These are phyloP conservation scores for Citrullus mucosospermus DNA, from an alignment of 306 rosid species.

Conservation along the genomic window DNA sequence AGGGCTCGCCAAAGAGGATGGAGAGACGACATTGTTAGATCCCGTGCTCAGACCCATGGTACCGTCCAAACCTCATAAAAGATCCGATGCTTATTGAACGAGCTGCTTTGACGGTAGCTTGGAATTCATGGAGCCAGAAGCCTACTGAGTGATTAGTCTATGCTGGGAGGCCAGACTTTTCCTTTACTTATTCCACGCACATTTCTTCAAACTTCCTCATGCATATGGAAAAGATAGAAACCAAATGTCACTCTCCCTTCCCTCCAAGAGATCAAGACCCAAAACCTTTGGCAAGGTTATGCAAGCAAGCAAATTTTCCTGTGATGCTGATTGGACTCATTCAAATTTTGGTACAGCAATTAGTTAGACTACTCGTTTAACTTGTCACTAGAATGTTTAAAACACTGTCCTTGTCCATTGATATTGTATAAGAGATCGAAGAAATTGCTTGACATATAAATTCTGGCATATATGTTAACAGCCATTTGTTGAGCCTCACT, in stretches of 20 bases:
- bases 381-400: neutral
- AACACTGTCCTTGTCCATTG: neutral
- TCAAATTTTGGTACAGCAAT: neutral
- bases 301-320: neutral
- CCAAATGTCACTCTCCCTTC: neutral
- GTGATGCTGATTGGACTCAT: neutral
- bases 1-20: constrained; percentile 95
- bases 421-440: neutral
- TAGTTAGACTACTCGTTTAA: neutral
- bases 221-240: neutral
- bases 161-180: neutral
- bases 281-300: neutral
- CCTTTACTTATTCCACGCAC: neutral
- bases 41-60: constrained; percentile 36
- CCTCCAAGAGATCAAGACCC: neutral
- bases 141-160: neutral
- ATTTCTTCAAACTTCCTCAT: neutral
- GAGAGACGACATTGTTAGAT: constrained; percentile 61
- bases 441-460: neutral
- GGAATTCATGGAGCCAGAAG: neutral
- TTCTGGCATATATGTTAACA: neutral
- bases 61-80: constrained; percentile 40
- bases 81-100: neutral
- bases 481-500: neutral
- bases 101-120: neutral